phyloP scores from a whole-genome alignment of 2,329 filamentous ascomycete species.

The Xylariaceae sp. region DNA sequence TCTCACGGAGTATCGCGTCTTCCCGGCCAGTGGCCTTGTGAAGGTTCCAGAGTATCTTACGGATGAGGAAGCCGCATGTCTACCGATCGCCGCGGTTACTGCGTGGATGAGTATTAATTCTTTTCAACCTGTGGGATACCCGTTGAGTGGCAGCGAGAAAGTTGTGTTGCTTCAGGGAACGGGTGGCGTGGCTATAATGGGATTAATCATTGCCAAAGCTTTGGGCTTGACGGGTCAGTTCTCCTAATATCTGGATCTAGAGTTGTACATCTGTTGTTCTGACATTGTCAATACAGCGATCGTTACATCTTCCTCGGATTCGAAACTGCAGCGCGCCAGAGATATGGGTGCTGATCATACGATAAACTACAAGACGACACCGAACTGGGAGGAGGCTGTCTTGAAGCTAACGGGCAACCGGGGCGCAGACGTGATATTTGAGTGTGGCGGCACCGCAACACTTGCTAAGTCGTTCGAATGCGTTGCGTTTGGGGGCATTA shows the following conservation, averaged over 20 bases:
- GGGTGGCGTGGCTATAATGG: constrained; percentile 49
- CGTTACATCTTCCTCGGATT: constrained; percentile 40
- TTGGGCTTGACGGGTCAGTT: constrained; percentile 44
- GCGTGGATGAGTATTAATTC: constrained; percentile 65
- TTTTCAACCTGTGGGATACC: constrained; percentile 50
- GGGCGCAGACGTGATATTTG: constrained; percentile 53
- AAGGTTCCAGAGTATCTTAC: constrained; percentile 52
- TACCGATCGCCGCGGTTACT: constrained; percentile 60
- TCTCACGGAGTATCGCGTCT: constrained; percentile 56
- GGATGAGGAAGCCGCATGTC: constrained; percentile 55
- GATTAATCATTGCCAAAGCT: constrained; percentile 51
- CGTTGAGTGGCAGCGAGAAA: constrained; percentile 40
- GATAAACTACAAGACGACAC: constrained; percentile 52
- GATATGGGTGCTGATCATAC: constrained; percentile 47
- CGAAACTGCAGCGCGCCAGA: constrained; percentile 44
- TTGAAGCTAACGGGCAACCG: constrained; percentile 40
- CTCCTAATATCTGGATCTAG: too few relatives aligned
- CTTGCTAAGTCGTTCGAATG: constrained; percentile 49
- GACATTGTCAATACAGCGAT: constrained; percentile 10
- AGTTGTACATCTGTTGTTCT: not conserved
- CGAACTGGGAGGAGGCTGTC: constrained; percentile 48
- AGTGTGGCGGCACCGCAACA: constrained; percentile 50
- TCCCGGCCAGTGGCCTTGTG: constrained; percentile 53
- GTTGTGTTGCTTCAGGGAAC: constrained; percentile 52
- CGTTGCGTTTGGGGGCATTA: constrained; percentile 51